phyloP scores from a whole-genome alignment of 768 basidiomycete genomes.

The Phallus indusiatus region DNA sequence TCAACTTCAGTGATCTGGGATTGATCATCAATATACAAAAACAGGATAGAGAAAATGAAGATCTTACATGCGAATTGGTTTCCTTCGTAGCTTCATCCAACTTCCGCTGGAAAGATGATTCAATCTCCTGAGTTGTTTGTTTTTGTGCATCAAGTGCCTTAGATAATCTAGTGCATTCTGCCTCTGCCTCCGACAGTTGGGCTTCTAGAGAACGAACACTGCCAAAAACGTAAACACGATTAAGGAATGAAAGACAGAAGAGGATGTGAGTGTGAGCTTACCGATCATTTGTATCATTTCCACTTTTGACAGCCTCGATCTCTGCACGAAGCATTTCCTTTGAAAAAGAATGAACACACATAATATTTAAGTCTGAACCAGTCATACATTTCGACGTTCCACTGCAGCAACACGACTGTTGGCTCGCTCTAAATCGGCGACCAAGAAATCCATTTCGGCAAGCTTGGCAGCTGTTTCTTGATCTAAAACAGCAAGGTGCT shows the following conservation, averaged over 20 bases:
- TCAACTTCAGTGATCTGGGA: conserved; percentile 54
- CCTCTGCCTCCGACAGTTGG: conserved; percentile 68
- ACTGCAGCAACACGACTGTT: conserved; percentile 88
- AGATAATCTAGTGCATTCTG: conserved; percentile 62
- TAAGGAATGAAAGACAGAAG: not conserved
- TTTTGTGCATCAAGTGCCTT: conserved; percentile 57
- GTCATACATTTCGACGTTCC: conserved; percentile 80
- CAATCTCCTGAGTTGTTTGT: conserved; percentile 34
- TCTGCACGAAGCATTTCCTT: conserved; percentile 94
- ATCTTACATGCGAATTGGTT: conserved; percentile 41
- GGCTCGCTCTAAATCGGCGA: conserved; percentile 89
- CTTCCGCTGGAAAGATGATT: conserved; percentile 39
- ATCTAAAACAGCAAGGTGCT: conserved; percentile 36
- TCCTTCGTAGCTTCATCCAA: conserved; percentile 55
- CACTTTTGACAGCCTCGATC: conserved; percentile 82
- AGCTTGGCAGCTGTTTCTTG: conserved; percentile 87
- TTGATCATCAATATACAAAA: not conserved
- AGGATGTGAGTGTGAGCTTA: conserved; percentile 27
- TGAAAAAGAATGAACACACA: not conserved
- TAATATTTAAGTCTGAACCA: not conserved
- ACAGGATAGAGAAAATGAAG: conserved; percentile 2
- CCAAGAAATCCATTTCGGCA: conserved; percentile 90
- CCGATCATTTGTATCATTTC: conserved; percentile 62
- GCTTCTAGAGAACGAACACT: conserved; percentile 67
- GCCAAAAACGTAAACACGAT: not conserved